Percentiles rank a stretch among this genome's conserved stretches.
Evolutionary conservation across 2,329 filamentous ascomycete genomes (phyloP).

Genomic region (Scolecobasidium constrictum): DNA sequence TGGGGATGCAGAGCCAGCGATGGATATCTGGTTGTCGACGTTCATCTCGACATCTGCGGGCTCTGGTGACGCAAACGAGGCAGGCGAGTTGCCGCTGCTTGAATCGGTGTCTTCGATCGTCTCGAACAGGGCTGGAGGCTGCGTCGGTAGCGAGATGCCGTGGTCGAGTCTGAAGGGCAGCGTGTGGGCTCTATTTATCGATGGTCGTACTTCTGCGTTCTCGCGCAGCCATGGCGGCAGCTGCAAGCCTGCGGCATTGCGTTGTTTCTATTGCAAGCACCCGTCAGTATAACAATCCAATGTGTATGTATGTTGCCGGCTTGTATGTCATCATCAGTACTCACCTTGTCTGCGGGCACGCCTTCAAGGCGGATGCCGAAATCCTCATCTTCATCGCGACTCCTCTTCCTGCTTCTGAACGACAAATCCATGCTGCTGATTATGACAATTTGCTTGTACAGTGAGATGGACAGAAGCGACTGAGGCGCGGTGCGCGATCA

Average conservation of each 20-base stretch:
- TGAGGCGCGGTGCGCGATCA: background rate
- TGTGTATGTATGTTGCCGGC: background rate
- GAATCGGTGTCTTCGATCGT: conserved; percentile 4
- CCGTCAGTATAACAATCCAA: background rate
- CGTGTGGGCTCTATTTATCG: conserved; percentile 5
- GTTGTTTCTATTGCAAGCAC: conserved; percentile 6
- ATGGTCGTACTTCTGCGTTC: conserved; percentile 2
- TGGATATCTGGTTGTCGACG: conserved; percentile 24
- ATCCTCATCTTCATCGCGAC: conserved; percentile 8
- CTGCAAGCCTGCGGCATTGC: background rate
- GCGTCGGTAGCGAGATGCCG: background rate
- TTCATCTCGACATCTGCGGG: conserved; percentile 22
- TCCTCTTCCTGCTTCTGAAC: conserved; percentile 2
- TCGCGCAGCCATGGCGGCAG: background rate
- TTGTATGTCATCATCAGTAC: background rate
- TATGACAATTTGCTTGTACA: background rate
- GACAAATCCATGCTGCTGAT: conserved; percentile 1
- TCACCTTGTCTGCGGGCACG: conserved; percentile 8
- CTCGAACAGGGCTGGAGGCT: conserved; percentile 1
- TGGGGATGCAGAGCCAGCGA: conserved; percentile 22
- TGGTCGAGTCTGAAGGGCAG: conserved; percentile 8
- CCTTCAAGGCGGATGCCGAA: background rate
- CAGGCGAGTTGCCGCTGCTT: conserved; percentile 5
- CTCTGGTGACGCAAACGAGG: conserved; percentile 5
- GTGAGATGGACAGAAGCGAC: background rate